phyloP scores from a whole-genome alignment of 768 basidiomycete genomes.

The Rhizopogon sp. region DNA sequence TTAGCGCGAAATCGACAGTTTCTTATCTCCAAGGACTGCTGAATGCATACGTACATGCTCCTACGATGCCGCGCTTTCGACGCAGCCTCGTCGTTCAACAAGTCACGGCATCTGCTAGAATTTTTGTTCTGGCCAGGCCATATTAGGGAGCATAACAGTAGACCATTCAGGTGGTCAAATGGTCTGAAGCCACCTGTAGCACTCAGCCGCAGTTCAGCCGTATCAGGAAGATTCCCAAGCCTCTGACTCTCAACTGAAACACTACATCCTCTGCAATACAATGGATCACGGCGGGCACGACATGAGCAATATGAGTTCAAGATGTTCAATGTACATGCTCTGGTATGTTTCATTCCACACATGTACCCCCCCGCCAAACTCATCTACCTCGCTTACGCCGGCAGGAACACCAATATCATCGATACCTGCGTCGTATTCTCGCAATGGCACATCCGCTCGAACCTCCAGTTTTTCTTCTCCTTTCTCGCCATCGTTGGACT shows the following conservation, averaged over 20 bases:
- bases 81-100: too few species aligned
- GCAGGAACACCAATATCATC: constrained; percentile 65
- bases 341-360: constrained; percentile 39
- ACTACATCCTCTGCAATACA: background rate
- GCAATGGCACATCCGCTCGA: constrained; percentile 68
- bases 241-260: background rate
- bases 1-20: too few species aligned
- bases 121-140: too few species aligned
- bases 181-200: too few species aligned
- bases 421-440: constrained; percentile 80
- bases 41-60: too few species aligned
- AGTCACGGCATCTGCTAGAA: too few species aligned
- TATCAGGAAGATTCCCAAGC: background rate
- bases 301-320: constrained; percentile 43
- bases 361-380: background rate
- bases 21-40: too few species aligned
- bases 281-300: constrained; percentile 48
- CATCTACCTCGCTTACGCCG: constrained; percentile 18
- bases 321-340: constrained; percentile 79
- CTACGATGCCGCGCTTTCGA: too few species aligned
- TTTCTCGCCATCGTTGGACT: constrained; percentile 60
- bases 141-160: too few species aligned
- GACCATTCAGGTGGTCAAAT: too few species aligned
- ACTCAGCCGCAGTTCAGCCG: background rate
- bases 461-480: constrained; percentile 54